Base-by-base conservation (phyloP, 495 filamentous ascomycete species). In the Baudoinia panamericana region DNA sequence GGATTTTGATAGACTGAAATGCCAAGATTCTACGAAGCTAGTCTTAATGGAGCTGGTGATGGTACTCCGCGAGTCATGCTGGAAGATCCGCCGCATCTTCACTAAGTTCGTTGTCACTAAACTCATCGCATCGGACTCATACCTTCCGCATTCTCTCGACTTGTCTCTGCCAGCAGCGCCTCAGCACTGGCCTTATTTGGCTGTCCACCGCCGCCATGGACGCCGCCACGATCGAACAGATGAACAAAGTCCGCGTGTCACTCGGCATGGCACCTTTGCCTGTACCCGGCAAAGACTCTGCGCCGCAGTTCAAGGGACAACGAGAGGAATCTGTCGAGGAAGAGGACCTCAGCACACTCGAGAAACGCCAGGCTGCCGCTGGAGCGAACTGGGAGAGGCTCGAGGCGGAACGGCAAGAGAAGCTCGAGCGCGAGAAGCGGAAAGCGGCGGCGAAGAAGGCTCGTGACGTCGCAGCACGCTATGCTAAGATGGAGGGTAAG, bases 191-290 rank as follows among this genome's bases (percentile, higher is more conserved):
- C n/a, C n/a, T n/a, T n/a, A 10, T 17, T 19, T 32, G 9, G 12
- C 9, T 10, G 12, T 28, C 16, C 29, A 37, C 35, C 45, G 45
- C 39, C 35, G 37, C 5, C 28, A 48, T 49, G 41, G 50, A 53
- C 41, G 43, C 49, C 10, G 41, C 39, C 15, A 25, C 32, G 17
- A 87, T 97, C 56, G 85, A 93, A 57, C 84, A 93, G 68, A 82
- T 84, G 32, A 97, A 97, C 69, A 82, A 86, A 55, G 77, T 94
- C 50, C 87, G 90, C 30, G 70, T 76, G 45, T 83, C 84, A 26
- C 70, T 95, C 50, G 90, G 90, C 44, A 77, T 94, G 65, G 84
- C 86, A 53, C 88, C 86, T 23, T 68, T 97, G 48, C 85, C 85
- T 33, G 82, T 92, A 7, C 81, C 82, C 16, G 79, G 82, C 36